Percentiles rank a stretch among this genome's conserved stretches.
Conservation (phyloP, 768 basidiomycete species). For the Macrolepiota albuminosa region DNA sequence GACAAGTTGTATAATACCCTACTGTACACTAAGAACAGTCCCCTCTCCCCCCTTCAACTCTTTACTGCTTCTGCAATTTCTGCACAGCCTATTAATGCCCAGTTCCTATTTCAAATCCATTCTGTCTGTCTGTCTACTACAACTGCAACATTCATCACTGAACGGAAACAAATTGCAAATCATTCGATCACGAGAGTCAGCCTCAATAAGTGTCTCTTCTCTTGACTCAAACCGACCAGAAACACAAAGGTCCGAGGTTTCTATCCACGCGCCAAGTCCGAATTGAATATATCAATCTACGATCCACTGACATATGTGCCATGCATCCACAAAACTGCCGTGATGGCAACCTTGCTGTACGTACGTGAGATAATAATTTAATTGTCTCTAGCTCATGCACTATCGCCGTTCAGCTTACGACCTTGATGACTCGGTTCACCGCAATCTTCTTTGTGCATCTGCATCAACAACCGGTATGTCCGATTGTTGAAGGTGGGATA, state of each 20-base stretch:
- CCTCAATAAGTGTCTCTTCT: too few species aligned
- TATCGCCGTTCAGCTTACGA: constrained; percentile 7
- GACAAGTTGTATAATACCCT: background rate
- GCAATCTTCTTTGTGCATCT: constrained; percentile 41
- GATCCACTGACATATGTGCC: background rate
- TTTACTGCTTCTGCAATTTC: background rate
- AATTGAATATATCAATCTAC: background rate
- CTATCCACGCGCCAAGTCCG: background rate
- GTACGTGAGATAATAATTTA: background rate
- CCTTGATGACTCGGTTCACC: constrained; percentile 26
- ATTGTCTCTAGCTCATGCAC: background rate
- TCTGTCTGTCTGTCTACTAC: background rate
- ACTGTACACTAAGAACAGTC: background rate
- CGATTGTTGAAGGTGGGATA: constrained; percentile 34
- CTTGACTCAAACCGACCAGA: too few species aligned
- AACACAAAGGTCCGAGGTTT: background rate
- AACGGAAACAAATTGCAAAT: background rate
- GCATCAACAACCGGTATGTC: constrained; percentile 25
- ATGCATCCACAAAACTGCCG: background rate
- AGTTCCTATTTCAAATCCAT: background rate
- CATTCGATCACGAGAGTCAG: background rate
- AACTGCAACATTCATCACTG: background rate
- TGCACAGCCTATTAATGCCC: background rate
- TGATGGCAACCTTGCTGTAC: background rate
- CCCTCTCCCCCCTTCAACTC: background rate